Conservation (phyloP, 1,284 basidiomycete genomes). For the Naganishia liquefaciens region DNA sequence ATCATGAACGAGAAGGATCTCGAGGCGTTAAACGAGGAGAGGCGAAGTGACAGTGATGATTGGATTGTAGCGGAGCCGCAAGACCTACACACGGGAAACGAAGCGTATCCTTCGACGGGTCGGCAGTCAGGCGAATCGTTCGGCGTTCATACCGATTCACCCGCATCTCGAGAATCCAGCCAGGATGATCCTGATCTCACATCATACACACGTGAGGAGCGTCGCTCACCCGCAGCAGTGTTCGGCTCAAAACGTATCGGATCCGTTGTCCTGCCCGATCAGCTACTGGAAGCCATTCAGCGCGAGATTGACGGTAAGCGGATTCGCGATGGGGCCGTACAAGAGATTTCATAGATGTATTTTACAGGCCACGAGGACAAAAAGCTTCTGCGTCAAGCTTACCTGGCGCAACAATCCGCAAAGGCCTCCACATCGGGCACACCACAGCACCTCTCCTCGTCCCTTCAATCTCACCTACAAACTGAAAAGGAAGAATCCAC, state of each 20-base stretch:
- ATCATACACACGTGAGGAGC: constrained; percentile 50
- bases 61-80: constrained; percentile 9
- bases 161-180: background rate
- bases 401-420: constrained; percentile 12
- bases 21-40: constrained; percentile 18
- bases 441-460: constrained; percentile 27
- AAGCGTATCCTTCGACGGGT: background rate
- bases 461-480: constrained; percentile 37
- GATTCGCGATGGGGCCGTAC: background rate
- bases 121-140: too few species aligned
- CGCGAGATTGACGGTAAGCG: constrained; percentile 48
- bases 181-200: background rate
- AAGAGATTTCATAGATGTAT: background rate
- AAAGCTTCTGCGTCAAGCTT: constrained; percentile 24
- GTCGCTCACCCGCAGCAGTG: constrained; percentile 75
- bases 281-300: constrained; percentile 57
- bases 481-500: constrained; percentile 8
- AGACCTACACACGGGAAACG: background rate
- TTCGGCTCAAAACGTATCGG: constrained; percentile 74
- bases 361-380: constrained; percentile 6
- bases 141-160: background rate
- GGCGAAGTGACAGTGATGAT: constrained; percentile 15
- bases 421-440: constrained; percentile 32
- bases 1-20: constrained; percentile 27
- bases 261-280: constrained; percentile 66